A percentile compares a stretch with the other conserved stretches of the same genome.
Conservation (phyloP, 1,284 basidiomycete genomes). For the Tilletiaria anomala region DNA sequence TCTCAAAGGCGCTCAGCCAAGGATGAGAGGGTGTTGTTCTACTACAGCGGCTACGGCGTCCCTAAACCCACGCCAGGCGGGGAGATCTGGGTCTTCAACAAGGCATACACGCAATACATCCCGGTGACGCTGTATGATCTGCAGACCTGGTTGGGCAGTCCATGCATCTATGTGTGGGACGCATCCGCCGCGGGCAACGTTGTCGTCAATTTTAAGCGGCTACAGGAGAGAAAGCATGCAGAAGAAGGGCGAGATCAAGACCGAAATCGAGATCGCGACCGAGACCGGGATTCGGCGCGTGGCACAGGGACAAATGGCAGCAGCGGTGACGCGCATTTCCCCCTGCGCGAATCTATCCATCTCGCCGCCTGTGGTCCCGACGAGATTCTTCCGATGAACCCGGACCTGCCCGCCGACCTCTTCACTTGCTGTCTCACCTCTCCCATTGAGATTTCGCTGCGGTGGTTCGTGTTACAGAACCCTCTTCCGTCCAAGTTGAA, state of each 20-base stretch:
- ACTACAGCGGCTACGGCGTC: constrained; percentile 97
- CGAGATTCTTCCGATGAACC: constrained; percentile 84
- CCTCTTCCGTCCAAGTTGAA: constrained; percentile 44
- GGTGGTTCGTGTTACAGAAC: constrained; percentile 84
- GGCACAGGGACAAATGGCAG: constrained; percentile 6
- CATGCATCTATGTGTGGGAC: constrained; percentile 97
- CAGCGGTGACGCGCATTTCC: constrained; percentile 42
- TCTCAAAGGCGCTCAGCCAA: constrained; percentile 73
- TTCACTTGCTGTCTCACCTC: constrained; percentile 97
- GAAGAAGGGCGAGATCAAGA: not conserved
- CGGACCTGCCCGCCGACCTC: constrained; percentile 88
- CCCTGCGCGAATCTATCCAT: constrained; percentile 80
- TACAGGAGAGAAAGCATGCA: constrained; percentile 56
- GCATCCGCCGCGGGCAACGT: constrained; percentile 91
- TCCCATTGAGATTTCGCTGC: constrained; percentile 90
- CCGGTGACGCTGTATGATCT: constrained; percentile 86
- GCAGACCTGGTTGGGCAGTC: constrained; percentile 67
- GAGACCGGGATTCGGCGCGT: constrained; percentile 2
- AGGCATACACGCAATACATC: constrained; percentile 95
- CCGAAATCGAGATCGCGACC: constrained; percentile 4
- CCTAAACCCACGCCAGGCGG: constrained; percentile 91
- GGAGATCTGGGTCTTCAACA: constrained; percentile 97
- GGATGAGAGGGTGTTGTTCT: constrained; percentile 85
- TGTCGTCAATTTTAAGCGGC: constrained; percentile 74
- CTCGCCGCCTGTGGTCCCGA: constrained; percentile 84